Percentiles rank a stretch among this genome's conserved stretches.
Evolutionary conservation across 2,329 filamentous ascomycete species (phyloP).

Genomic region (Tolypocladium pustulatum): DNA sequence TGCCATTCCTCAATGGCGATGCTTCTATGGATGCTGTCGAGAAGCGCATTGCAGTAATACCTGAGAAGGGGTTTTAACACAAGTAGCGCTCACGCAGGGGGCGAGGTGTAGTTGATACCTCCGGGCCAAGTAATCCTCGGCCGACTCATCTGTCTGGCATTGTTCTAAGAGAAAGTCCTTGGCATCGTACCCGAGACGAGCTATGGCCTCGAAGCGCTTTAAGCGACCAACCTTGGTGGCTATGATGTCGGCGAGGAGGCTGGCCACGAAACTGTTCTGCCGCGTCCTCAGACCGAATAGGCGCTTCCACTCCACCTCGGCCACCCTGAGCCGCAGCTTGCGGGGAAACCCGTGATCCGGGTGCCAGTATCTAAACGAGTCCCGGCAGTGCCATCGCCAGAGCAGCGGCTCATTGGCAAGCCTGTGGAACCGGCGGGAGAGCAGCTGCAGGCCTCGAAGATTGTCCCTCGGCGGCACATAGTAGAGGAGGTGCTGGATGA

Average conservation of each 20-base stretch:
- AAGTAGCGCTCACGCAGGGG: background rate
- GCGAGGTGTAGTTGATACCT: slow-evolving; percentile 28
- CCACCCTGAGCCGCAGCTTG: slow-evolving; percentile 42
- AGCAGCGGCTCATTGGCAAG: slow-evolving; percentile 63
- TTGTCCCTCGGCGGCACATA: slow-evolving; percentile 48
- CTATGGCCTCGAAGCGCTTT: slow-evolving; percentile 59
- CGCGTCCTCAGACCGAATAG: slow-evolving; percentile 49
- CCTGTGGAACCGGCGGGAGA: slow-evolving; percentile 53
- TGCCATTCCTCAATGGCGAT: slow-evolving; percentile 71
- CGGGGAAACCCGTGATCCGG: slow-evolving; percentile 46
- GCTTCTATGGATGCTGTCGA: slow-evolving; percentile 72
- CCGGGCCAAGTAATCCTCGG: slow-evolving; percentile 67
- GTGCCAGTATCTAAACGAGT: slow-evolving; percentile 67
- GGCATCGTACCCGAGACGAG: slow-evolving; percentile 69
- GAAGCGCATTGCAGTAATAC: slow-evolving; percentile 63
- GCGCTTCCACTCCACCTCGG: slow-evolving; percentile 61
- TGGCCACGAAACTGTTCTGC: slow-evolving; percentile 40
- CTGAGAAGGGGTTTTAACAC: slow-evolving; percentile 27
- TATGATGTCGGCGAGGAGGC: slow-evolving; percentile 58
- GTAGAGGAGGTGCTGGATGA: slow-evolving; percentile 68
- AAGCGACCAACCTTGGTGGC: slow-evolving; percentile 60
- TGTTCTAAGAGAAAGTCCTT: slow-evolving; percentile 74
- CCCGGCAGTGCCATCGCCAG: slow-evolving; percentile 68
- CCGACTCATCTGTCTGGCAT: slow-evolving; percentile 44
- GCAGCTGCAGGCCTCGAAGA: slow-evolving; percentile 34